Evolutionary conservation across 805 yeast species (phyloP).

Genomic region (Ogataea pini): DNA sequence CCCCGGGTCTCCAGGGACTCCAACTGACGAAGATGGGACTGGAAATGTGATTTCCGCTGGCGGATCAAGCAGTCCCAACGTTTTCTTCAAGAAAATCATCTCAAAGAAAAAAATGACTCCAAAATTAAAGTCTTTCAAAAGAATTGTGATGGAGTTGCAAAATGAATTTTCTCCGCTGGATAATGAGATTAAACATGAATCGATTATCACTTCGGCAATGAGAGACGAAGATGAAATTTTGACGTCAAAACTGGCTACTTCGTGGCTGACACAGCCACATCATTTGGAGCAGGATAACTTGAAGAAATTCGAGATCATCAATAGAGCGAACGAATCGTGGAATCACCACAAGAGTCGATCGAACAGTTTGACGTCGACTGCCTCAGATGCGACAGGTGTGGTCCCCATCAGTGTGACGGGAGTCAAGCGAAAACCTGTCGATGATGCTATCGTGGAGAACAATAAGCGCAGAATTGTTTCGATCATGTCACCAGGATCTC

Average conservation of each 20-base stretch:
- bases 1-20: slow-evolving; percentile 19
- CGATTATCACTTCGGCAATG: slow-evolving; percentile 34
- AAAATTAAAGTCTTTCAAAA: slow-evolving; percentile 36
- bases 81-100: slow-evolving; percentile 34
- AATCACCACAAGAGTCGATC: slow-evolving; percentile 27
- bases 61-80: slow-evolving; percentile 17
- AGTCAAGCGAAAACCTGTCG: slow-evolving; percentile 21
- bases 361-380: slow-evolving; percentile 8
- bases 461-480: slow-evolving; percentile 28
- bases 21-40: not conserved
- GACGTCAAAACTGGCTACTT: slow-evolving; percentile 16
- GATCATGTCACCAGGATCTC: slow-evolving; percentile 11
- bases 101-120: slow-evolving; percentile 34
- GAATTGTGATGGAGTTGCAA: slow-evolving; percentile 37
- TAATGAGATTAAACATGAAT: slow-evolving; percentile 38
- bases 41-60: not conserved
- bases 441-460: slow-evolving; percentile 9
- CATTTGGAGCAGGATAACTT: slow-evolving; percentile 14
- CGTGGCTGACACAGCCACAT: slow-evolving; percentile 14
- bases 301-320: slow-evolving; percentile 36
- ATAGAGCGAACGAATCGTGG: slow-evolving; percentile 40
- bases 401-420: slow-evolving; percentile 2
- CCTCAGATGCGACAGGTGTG: slow-evolving; percentile 10
- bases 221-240: slow-evolving; percentile 33
- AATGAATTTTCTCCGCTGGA: slow-evolving; percentile 37